These are phyloP conservation scores for Kuraishia molischiana DNA, from an alignment of 805 yeast genomes.

Conservation along the genomic window DNA sequence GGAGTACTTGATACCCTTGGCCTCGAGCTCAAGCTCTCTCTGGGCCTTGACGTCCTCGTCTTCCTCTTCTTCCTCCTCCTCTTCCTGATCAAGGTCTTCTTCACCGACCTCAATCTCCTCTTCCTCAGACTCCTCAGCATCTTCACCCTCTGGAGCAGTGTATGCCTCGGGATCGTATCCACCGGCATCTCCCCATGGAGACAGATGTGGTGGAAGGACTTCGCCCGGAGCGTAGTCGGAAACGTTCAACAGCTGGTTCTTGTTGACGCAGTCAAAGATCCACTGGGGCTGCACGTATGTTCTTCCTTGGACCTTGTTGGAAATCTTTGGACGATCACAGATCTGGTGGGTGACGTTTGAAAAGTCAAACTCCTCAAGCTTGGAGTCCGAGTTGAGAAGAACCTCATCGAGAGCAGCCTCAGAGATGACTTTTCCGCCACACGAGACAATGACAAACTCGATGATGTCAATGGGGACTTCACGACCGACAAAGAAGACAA, in stretches of 20 bases:
- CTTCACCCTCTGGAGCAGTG: slow-evolving; percentile 28
- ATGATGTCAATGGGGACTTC: slow-evolving; percentile 90
- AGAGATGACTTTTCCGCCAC: slow-evolving; percentile 79
- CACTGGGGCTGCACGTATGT: slow-evolving; percentile 97
- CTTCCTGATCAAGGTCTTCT: slow-evolving; percentile 40
- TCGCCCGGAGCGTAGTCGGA: slow-evolving; percentile 90
- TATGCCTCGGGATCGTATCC: slow-evolving; percentile 75
- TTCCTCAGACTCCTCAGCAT: slow-evolving; percentile 31
- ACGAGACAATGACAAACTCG: slow-evolving; percentile 77
- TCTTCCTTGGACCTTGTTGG: slow-evolving; percentile 77
- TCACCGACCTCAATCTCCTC: slow-evolving; percentile 41
- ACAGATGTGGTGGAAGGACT: slow-evolving; percentile 88
- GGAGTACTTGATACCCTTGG: slow-evolving; percentile 73
- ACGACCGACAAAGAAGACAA: slow-evolving; percentile 83
- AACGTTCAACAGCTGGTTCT: slow-evolving; percentile 64
- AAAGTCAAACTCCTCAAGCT: slow-evolving; percentile 43
- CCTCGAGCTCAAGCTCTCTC: slow-evolving; percentile 85
- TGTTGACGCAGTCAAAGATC: slow-evolving; percentile 88
- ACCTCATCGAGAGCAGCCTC: slow-evolving; percentile 81
- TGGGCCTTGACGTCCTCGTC: slow-evolving; percentile 52
- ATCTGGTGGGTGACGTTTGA: slow-evolving; percentile 83
- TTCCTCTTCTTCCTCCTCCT: slow-evolving; percentile 39
- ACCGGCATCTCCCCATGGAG: slow-evolving; percentile 98
- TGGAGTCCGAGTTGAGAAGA: slow-evolving; percentile 32
- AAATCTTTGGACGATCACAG: slow-evolving; percentile 81